Evolutionary conservation across 2,329 filamentous ascomycete species (phyloP), one percentile per base, ranked within the genome.

Genomic region (Aspergillus pseudotamarii): DNA sequence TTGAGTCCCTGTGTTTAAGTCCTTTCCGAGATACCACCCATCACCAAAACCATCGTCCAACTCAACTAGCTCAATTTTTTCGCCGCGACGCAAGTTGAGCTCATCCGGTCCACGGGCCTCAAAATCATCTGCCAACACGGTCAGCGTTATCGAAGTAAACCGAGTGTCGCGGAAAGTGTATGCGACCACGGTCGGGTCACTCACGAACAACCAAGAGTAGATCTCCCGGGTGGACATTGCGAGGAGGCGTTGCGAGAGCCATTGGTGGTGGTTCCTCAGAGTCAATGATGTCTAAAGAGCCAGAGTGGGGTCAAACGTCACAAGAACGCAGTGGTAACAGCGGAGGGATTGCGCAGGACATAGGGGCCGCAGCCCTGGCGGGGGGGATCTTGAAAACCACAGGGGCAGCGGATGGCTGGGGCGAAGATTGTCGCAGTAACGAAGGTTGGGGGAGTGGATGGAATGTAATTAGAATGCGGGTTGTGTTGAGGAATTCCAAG

Each of bases 81-180:
- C 86, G 54, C 86, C 94, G 74, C 96, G 96, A 60, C 88, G 84
- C 68, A 99, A 84, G 71, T 88, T 96, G 74, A 99, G 85, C 83
- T 99, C 95, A 80, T 99, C 95, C 62, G 92, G 91, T 78, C 93
- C 96, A 69, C 95, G 89, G 62, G 94, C 94, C 70, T 89, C 84
- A 78, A 99, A 98, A 80, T 97, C 93, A 80, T 99, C 93, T 96
- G 69, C 23, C 58, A 76, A 50, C 30, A 32, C 48, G 57, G 51
- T 57, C 11, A 51, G 51, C 51, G 80, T 61, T 62, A 45, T 63
- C 59, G 41, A 48, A 61, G n/a, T 12, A 56, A 43, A 56, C 43
- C 34, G 28, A 64, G 55, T 58, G 46, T 56, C 56, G 46, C 53
- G 60, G 43, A 46, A 34, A 58, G 30, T 41, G 60, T 21, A 58